Evolutionary conservation across 768 basidiomycete species (phyloP), one percentile per base, ranked within the genome.

Genomic region (Russula sp.): DNA sequence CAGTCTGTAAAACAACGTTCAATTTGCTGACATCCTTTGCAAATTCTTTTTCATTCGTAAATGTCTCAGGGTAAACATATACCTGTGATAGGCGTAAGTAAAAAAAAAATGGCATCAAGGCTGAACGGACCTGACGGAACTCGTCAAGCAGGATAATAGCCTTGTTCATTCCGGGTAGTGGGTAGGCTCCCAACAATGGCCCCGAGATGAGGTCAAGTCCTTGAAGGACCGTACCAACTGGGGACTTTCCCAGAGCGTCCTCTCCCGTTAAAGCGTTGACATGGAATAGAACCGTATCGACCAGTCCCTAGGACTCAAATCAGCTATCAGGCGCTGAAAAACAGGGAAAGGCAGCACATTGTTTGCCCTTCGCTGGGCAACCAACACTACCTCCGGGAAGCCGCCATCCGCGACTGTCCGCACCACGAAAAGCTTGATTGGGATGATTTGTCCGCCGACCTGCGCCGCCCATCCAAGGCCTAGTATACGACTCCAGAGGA

Each of bases 401-500:
- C 71, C 72, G 10, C 70, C 75, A 48, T 79, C 80, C 25, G 70
- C 74, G 75, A 83, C 81, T 5, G 75, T 76, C 49, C 77, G 79
- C 7, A 79, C 72, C 18, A 80, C 76, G 69, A 83, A 90, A 32
- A 90, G 69, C 72, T 83, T 89, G 41, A 81, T 73, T 6, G 88
- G 86, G 5, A 79, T 59, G 20, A 88, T 71, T 29, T 68, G 73
- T 16, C 80, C 87, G 18, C 85, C 87, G 25, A 83, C 73, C 41
- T 75, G 72, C 7, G 75, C 78, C 0, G 83, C 84, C 81, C 83
- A 86, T 2, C 87, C 88, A 34, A 88, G 76, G 0, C 90, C 89
- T 2, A 96, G 77, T 2, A 90, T 75, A 10, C 84, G 82, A 65
- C 81, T 86, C 94, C 94, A 98, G 1, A 96, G 69, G 35, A 92